Evolutionary conservation across 2,329 filamentous ascomycete genomes (phyloP), one percentile per base, ranked within the genome.

Genomic region (Mycocentrospora acerina): DNA sequence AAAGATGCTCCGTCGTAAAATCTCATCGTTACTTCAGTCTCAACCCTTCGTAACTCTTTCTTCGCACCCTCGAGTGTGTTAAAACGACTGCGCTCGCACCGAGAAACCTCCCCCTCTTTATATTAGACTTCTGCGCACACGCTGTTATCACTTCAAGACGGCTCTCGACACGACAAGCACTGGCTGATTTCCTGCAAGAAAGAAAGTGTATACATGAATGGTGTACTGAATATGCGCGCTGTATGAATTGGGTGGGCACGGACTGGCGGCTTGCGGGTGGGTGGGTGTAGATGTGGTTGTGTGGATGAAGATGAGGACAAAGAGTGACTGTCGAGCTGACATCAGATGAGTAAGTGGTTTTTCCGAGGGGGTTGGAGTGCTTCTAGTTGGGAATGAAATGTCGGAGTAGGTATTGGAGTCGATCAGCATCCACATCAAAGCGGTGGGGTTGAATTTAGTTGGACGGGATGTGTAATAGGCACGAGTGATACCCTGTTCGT

Each of bases 281-380:
- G 60, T 7, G 62, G 59, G 1, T 64, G 62, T 32, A 51, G 60
- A 28, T 42, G 59, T 12, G 60, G 60, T 0, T 66, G 62, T 32
- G 49, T 46, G 43, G 54, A 62, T 33, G 62, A 66, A 33, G 62
- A 66, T 24, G 62, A 64, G 33, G 62, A 62, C 41, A 42, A 51
- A 0, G 55, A 58, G 27, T 52, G 48, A 3, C 31, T 64, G n/a
- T 60, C 62, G n/a, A 55, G 56, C 37, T 66, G 62, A 60, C 62
- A 66, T 47, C 49, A 56, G 22, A 57, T 50, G 29, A 59, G 55
- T 49, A 40, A 56, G 30, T 59, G 59, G 52, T 66, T 63, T 37
- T n/a, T n/a, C n/a, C n/a, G n/a, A n/a, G n/a, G n/a, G n/a, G n/a
- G n/a, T n/a, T n/a, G n/a, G n/a, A n/a, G n/a, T n/a, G n/a, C n/a